These are phyloP conservation scores for Suillus subaureus DNA, from an alignment of 768 basidiomycete species.

Conservation along the genomic window DNA sequence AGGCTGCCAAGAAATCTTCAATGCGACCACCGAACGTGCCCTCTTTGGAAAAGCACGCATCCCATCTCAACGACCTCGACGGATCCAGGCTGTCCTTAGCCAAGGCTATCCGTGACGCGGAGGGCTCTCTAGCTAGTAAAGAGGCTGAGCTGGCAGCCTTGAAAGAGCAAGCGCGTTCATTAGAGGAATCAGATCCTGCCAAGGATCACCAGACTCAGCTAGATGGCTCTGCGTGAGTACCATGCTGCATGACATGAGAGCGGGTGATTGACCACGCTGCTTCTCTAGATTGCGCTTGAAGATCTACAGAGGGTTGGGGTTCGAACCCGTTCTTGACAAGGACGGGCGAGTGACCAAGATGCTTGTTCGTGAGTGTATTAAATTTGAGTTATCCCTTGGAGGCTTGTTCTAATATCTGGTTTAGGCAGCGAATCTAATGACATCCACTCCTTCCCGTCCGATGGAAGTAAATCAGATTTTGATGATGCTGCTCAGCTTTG, in stretches of 20 bases:
- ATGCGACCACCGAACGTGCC: slow-evolving; percentile 71
- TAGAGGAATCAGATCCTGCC: slow-evolving; percentile 75
- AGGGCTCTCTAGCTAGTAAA: slow-evolving; percentile 62
- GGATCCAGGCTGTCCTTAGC: slow-evolving; percentile 61
- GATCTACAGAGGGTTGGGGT: slow-evolving; percentile 72
- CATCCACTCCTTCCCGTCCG: slow-evolving; percentile 36
- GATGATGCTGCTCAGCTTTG: slow-evolving; percentile 37
- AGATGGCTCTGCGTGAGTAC: slow-evolving; percentile 65
- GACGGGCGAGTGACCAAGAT: slow-evolving; percentile 56
- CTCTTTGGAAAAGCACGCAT: slow-evolving; percentile 61
- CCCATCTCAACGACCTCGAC: slow-evolving; percentile 67
- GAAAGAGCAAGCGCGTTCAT: slow-evolving; percentile 59
- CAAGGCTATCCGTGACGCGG: slow-evolving; percentile 75
- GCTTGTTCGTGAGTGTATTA: slow-evolving; percentile 60
- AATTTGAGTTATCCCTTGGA: neutral
- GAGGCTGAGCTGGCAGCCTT: slow-evolving; percentile 71
- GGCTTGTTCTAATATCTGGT: slow-evolving; percentile 8
- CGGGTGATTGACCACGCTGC: slow-evolving; percentile 7
- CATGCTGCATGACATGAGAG: neutral
- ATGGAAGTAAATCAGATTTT: slow-evolving; percentile 28
- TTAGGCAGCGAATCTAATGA: slow-evolving; percentile 50
- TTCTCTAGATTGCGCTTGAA: slow-evolving; percentile 60
- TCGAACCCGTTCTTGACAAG: slow-evolving; percentile 63
- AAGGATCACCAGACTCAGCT: slow-evolving; percentile 70
- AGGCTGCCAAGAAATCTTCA: slow-evolving; percentile 71